Evolutionary conservation across 305 asterid genomes (phyloP), one percentile per base, ranked within the genome.

Genomic region (Fraxinus angustifolia): DNA sequence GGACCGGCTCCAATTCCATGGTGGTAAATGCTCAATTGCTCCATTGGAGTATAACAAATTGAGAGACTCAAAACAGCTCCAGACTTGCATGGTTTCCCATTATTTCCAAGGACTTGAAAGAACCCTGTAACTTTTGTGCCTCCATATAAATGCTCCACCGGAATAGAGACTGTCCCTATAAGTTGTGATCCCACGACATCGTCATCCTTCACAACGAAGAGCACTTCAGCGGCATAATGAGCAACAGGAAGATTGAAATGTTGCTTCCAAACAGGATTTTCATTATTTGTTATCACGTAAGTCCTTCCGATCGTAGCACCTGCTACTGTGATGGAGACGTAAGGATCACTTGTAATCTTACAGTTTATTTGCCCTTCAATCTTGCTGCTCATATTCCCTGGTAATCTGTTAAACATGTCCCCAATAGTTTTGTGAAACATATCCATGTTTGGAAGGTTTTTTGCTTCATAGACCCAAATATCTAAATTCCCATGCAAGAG

Each of bases 401-500:
- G 97, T 65, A 94, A 85, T 79, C 33, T 92, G 82, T 88, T 90
- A 84, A 96, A 89, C 97, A 96, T 83, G 78, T 96, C 98, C 60
- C 98, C 98, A n/a, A 96, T 23, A 6, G 97, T 96, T 86, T 88
- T 94, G 88, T 93, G 99, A 85, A 96, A 93, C 99, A 96, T 96
- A 83, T 94, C 99, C 99, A 96, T 94, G 88, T 96, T 96, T 26
- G 99, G 99, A 79, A 96, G 98, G 87, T 96, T 93, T 81, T 94
- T 96, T 1, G 99, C 99, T 79, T 93, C 97, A 67, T 85, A 77
- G 30, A 96, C 90, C 95, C 93, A 93, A 45, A 96, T 88, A 80
- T 96, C 98, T 84, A 96, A 90, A 88, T 94, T 90, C 35, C 99
- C 98, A n/a, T 96, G 99, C 65, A 96, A 86, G 71, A 93, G 96